A percentile compares a stretch with the other conserved stretches of the same genome.
Evolutionary conservation across 371 early-diverging fungal genomes (phyloP).

Genomic region (Nematocida ironsii): DNA sequence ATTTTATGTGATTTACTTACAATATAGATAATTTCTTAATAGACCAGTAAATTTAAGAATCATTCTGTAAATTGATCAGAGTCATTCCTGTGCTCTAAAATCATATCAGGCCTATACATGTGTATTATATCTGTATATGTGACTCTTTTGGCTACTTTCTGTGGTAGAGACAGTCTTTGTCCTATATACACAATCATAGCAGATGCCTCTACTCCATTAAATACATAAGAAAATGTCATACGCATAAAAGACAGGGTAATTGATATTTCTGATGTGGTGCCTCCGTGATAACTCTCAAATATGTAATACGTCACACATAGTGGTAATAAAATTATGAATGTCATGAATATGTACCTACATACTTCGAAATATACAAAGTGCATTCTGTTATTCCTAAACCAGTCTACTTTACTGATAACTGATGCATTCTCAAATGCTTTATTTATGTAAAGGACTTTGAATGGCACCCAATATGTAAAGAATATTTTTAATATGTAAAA

Average conservation of each 20-base stretch:
- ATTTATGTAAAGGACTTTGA: not conserved
- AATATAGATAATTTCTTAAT: no score
- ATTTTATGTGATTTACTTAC: no score
- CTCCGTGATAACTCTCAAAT: constrained; percentile 25
- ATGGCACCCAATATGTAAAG: constrained; percentile 33
- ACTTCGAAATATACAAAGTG: constrained; percentile 52
- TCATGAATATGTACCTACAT: constrained; percentile 24
- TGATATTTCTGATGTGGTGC: constrained; percentile 46
- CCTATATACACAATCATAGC: constrained; percentile 39
- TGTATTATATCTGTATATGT: constrained; percentile 56
- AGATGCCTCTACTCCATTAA: constrained; percentile 13
- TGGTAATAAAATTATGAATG: constrained; percentile 17
- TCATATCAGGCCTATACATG: constrained; percentile 14
- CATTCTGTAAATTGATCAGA: no score
- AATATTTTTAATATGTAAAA: not conserved
- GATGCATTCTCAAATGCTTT: constrained; percentile 19
- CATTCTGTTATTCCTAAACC: constrained; percentile 37
- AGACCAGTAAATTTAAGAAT: no score
- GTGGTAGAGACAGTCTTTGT: constrained; percentile 38
- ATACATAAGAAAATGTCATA: constrained; percentile 16
- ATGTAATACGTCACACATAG: constrained; percentile 30
- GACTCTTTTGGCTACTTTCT: constrained; percentile 33
- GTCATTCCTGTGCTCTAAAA: not conserved
- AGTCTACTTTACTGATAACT: not conserved
- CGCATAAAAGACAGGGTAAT: constrained; percentile 43